Evolutionary conservation across 2,329 filamentous ascomycete genomes (phyloP), one percentile per base, ranked within the genome.

Genomic region (Xylariaceae sp.): DNA sequence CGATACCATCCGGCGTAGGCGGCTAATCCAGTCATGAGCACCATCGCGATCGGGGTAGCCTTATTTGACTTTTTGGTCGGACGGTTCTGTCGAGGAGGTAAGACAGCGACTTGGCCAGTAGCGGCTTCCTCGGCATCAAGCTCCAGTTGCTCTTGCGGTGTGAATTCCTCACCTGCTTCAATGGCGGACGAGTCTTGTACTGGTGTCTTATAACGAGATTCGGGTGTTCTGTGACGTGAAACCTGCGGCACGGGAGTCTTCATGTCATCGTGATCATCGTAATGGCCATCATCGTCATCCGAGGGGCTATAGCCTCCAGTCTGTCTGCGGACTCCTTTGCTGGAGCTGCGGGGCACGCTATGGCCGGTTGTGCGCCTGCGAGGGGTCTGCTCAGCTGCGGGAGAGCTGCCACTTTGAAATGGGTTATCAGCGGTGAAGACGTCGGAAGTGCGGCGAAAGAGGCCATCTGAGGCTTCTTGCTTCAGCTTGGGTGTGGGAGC

Each of bases 401-500:
- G 55, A 10, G 89, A 86, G 67, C 85, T 87, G 38, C 90, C 87
- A 64, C 87, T 89, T 67, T 97, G 92, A 65, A 97, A 97, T 0
- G 92, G 91, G 62, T 97, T 97, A 47, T 96, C 90, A 58, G 85
- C 80, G 1, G 87, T 90, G 68, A 97, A 97, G 31, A 87, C 85
- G 61, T 73, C 70, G 18, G 66, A 64, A 17, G 68, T 67, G 11
- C 65, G 64, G 52, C 68, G 62, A 57, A 71, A 72, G 52, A 71
- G 67, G 22, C 68, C 68, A 40, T 81, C 71, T 6, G 73, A 68
- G 44, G 78, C 75, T 51, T 87, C 83, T 1, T 67, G 59, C 62
- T 82, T 83, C 39, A 80, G 68, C 49, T 73, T 71, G 1, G 79
- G 79, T 1, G 77, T 49, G n/a, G 36, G 48, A 44, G 45, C 53